Evolutionary conservation across 495 filamentous ascomycete species (phyloP).

Genomic region (Melanomma pulvis-pyrius): DNA sequence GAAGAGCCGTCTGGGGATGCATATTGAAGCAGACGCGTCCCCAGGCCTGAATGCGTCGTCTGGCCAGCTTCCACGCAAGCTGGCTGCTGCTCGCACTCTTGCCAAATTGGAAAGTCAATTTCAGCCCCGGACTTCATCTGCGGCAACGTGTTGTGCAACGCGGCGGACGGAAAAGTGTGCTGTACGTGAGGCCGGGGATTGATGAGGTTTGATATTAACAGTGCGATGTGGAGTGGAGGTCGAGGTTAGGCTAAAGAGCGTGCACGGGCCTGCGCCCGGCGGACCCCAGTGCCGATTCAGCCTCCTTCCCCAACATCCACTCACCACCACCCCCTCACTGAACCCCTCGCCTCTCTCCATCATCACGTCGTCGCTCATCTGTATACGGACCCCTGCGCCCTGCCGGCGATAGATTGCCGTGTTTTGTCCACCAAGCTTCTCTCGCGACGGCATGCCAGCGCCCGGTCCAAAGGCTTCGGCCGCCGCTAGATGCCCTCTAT

Average conservation of each 20-base stretch:
- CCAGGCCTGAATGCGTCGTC: slow-evolving; percentile 1
- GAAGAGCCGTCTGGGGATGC: not conserved
- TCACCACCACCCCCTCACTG: not conserved
- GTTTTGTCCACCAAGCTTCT: slow-evolving; percentile 10
- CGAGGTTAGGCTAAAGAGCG: slow-evolving; percentile 32
- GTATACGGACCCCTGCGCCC: not conserved
- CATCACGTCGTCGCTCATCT: slow-evolving; percentile 14
- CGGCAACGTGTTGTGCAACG: not conserved
- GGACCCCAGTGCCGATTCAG: slow-evolving; percentile 14
- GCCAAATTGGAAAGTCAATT: slow-evolving; percentile 26
- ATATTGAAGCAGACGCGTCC: slow-evolving; percentile 37
- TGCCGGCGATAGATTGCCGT: slow-evolving; percentile 34
- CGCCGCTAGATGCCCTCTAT: slow-evolving; percentile 7
- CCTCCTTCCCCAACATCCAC: slow-evolving; percentile 23
- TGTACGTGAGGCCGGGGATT: slow-evolving; percentile 28
- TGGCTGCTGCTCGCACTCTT: slow-evolving; percentile 9
- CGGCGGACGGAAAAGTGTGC: slow-evolving; percentile 2
- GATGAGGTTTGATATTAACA: slow-evolving; percentile 34
- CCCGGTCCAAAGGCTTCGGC: slow-evolving; percentile 32
- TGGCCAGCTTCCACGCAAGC: slow-evolving; percentile 28
- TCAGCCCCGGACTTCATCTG: slow-evolving; percentile 23
- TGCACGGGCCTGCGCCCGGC: slow-evolving; percentile 11
- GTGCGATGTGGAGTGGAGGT: slow-evolving; percentile 19
- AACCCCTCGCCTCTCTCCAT: not conserved
- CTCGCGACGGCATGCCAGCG: slow-evolving; percentile 14